These are phyloP conservation scores for Cystofilobasidium ferigula DNA, from an alignment of 768 basidiomycete species.

Conservation along the genomic window DNA sequence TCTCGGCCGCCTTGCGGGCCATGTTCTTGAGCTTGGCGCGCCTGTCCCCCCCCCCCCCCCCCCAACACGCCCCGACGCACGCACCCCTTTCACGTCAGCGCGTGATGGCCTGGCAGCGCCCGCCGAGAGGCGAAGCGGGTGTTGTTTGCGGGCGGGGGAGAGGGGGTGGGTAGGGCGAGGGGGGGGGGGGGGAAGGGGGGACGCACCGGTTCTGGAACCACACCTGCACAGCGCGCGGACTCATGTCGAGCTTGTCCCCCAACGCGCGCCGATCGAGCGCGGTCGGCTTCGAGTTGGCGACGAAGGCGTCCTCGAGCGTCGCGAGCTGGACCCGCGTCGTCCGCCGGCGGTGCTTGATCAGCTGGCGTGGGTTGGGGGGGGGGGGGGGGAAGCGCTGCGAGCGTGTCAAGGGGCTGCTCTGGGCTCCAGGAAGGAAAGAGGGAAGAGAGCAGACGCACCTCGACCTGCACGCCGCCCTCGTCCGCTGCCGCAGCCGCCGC, in stretches of 20 bases:
- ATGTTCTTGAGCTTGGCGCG: constrained; percentile 73
- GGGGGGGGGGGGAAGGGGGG: constrained; percentile 23
- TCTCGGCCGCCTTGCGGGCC: constrained; percentile 44
- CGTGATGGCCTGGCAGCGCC: constrained; percentile 2
- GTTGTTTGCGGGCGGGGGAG: too few relatives aligned
- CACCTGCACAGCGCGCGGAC: constrained; percentile 88
- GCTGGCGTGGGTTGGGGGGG: neutral
- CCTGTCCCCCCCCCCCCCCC: too few relatives aligned
- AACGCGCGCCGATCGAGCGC: constrained; percentile 59
- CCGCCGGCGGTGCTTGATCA: constrained; percentile 86
- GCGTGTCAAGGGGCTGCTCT: too few relatives aligned
- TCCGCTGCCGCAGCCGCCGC: neutral
- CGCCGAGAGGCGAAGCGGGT: neutral
- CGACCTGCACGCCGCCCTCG: neutral
- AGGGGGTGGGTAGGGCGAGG: neutral
- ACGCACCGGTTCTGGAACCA: constrained; percentile 71
- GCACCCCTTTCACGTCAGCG: constrained; percentile 1
- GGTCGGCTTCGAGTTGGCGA: constrained; percentile 83
- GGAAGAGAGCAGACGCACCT: neutral
- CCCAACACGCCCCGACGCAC: too few relatives aligned
- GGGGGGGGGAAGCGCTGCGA: too few relatives aligned
- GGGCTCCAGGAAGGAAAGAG: too few relatives aligned
- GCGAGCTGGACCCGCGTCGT: constrained; percentile 81
- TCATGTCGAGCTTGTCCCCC: constrained; percentile 76
- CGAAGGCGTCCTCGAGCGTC: constrained; percentile 77